Evolutionary conservation across 352 stramenopile species (phyloP), one percentile per base, ranked within the genome.

Genomic region (Globisporangium uncinulatum): DNA sequence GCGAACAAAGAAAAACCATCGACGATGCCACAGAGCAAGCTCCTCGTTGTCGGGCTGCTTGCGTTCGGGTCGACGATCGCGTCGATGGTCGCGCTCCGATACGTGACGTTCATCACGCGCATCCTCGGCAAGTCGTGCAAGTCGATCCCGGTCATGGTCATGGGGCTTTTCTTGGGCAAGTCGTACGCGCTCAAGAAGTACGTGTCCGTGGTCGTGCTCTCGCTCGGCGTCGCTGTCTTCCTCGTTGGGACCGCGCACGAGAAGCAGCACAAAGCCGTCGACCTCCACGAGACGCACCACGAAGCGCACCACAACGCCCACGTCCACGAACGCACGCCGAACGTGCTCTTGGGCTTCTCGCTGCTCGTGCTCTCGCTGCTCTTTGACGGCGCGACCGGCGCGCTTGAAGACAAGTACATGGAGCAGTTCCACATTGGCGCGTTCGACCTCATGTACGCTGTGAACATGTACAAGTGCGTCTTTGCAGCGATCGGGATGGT

Each of bases 71-170:
- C 84, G 15, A 92, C 80, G 31, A 87, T 92, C 59, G 73, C 80
- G 53, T 94, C 84, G 8, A 90, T 94, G 75, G 74, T 91, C 42
- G 76, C 81, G 46, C 61, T 94, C 21, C 84, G 84, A 15, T 94
- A 94, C 61, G 79, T 92, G 47, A 89, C 81, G 45, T 92, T 92
- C 69, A 89, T 93, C 56, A 93, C 84, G 24, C 79, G 84, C 11
- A 89, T 92, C 52, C 57, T 94, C 31, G 84, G 83, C 72, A 94
- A 94, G 70, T 92, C 82, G 56, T 94, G 84, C 79, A 92, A 92
- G 68, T 89, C 79, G 3, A 92, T 94, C 49, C 84, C 84, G 0
- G 78, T 94, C 31, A 92, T 94, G 83, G n/a, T 92, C 36, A 67
- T 93, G 48, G 83, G 84, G 7, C 61, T 89, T 21, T 66, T 86